Base-by-base conservation (phyloP, 1,284 basidiomycete genomes). In the Cryptococcus wingfieldii region DNA sequence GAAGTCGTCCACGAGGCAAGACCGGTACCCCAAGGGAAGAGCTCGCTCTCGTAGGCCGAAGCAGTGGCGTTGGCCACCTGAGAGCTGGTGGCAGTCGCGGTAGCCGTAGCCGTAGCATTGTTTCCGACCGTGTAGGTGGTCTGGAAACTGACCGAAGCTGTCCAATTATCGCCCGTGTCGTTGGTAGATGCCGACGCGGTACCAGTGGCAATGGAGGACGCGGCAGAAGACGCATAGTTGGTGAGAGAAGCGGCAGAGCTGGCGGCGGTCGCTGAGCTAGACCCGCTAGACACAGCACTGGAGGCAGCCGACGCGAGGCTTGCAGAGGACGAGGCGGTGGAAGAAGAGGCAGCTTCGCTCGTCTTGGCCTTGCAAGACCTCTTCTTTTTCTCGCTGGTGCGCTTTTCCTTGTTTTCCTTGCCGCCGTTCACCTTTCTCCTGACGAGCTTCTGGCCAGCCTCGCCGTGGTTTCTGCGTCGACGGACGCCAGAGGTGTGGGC, bases 21-120 rank as follows among this genome's bases (percentile, higher is more conserved):
- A 23, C 61, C 61, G 18, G 46, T 51, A 27, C 61, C 61, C 53
- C 59, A 56, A 23, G 61, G 61, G 56, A 60, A 60, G 37, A 63
- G 50, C 34, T 38, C 45, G 50, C 38, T 54, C 49, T 48, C 46
- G 42, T 54, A 43, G 31, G 38, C 51, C 25, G 51, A 48, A 13
- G 19, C 38, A 25, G 51, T 45, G 19, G 53, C 38, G 27, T 47
- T 38, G 18, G 46, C 51, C 6, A 51, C 34, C 10, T 34, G 31
- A 13, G 55, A 46, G 9, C 39, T 28, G 31, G 53, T 44, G 13
- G 38, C 39, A 10, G 51, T 41, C 13, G 47, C 47, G 1, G 56
- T 42, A 9, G 37, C 41, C n/a, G 49, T 38, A n/a, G 41, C 25
- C 13, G 43, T 41, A 12, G 50, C 18, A n/a, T 53, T 39, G 8